Percentiles rank a stretch among this genome's conserved stretches.
Evolutionary conservation across 2,329 filamentous ascomycete genomes (phyloP).

Genomic region (Arthroderma uncinatum): DNA sequence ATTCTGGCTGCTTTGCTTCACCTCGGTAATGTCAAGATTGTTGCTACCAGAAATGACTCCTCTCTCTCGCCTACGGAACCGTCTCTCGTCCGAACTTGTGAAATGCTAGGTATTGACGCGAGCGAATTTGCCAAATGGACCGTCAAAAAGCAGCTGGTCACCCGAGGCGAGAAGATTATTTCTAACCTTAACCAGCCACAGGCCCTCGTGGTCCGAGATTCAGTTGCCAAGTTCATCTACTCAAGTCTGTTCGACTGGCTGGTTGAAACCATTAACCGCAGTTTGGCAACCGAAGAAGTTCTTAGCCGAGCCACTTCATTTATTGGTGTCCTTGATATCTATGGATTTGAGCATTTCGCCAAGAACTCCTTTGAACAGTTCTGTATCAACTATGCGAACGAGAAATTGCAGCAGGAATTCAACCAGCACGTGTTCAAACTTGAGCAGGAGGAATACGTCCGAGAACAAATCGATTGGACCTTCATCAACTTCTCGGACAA

Average conservation of each 20-base stretch:
- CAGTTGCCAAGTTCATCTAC: conserved; percentile 97
- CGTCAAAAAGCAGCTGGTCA: conserved; percentile 96
- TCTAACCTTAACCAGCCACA: conserved; percentile 91
- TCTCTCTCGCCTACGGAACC: conserved; percentile 70
- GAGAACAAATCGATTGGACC: conserved; percentile 96
- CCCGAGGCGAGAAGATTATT: conserved; percentile 91
- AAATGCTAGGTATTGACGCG: conserved; percentile 76
- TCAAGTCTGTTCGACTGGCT: conserved; percentile 98
- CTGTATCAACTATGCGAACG: conserved; percentile 99
- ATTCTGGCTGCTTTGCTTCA: conserved; percentile 84
- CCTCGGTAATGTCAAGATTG: conserved; percentile 93
- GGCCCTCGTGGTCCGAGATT: conserved; percentile 87
- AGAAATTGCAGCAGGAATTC: conserved; percentile 98
- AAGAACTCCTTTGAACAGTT: conserved; percentile 99
- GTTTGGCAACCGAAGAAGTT: conserved; percentile 80
- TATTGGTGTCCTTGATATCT: conserved; percentile 98
- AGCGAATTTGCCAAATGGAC: conserved; percentile 93
- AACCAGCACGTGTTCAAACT: conserved; percentile 99
- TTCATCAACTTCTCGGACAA: conserved; percentile 99
- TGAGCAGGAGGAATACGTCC: conserved; percentile 94
- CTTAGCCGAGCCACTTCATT: conserved; percentile 73
- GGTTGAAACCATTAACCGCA: conserved; percentile 89
- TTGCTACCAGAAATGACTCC: conserved; percentile 77
- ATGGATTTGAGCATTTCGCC: conserved; percentile 97
- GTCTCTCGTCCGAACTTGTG: conserved; percentile 67